Percentiles rank a stretch among this genome's conserved stretches.
These are phyloP conservation scores for Wickerhamiella lipophila DNA, from an alignment of 805 yeast genomes.

Conservation along the genomic window DNA sequence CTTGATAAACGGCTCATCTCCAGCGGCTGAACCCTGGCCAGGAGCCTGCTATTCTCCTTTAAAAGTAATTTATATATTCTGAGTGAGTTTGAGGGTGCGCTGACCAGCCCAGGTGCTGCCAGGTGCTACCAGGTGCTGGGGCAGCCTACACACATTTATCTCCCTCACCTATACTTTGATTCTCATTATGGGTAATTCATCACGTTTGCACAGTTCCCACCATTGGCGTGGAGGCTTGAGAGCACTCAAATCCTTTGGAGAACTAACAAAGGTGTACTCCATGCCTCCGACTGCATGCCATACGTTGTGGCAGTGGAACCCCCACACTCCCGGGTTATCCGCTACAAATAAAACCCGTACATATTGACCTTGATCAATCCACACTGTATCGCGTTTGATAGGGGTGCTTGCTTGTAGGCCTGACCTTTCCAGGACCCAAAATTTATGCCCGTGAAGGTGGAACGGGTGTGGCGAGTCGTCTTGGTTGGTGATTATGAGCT, in stretches of 20 bases:
- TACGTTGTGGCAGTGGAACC: conserved; percentile 66
- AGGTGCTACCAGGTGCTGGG: no score
- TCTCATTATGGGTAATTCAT: neutral
- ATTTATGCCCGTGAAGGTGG: conserved; percentile 82
- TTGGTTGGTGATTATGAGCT: conserved; percentile 61
- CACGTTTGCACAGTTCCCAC: neutral
- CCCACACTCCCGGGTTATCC: conserved; percentile 88
- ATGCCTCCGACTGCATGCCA: conserved; percentile 12
- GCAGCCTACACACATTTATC: no score
- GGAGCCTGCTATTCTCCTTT: no score
- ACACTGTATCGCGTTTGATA: conserved; percentile 58
- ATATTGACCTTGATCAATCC: conserved; percentile 55
- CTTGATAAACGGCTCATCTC: no score
- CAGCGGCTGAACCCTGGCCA: no score
- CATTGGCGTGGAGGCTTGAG: neutral
- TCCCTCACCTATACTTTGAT: neutral
- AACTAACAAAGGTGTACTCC: conserved; percentile 3
- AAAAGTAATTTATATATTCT: no score
- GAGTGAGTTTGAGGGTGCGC: no score
- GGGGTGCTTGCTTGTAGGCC: conserved; percentile 27
- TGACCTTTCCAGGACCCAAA: conserved; percentile 59
- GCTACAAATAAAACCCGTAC: conserved; percentile 59
- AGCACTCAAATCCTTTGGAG: neutral
- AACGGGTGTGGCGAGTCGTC: conserved; percentile 88
- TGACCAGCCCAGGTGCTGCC: no score